Conservation (phyloP, 345 rosid species). For the Noccaea caerulescens region DNA sequence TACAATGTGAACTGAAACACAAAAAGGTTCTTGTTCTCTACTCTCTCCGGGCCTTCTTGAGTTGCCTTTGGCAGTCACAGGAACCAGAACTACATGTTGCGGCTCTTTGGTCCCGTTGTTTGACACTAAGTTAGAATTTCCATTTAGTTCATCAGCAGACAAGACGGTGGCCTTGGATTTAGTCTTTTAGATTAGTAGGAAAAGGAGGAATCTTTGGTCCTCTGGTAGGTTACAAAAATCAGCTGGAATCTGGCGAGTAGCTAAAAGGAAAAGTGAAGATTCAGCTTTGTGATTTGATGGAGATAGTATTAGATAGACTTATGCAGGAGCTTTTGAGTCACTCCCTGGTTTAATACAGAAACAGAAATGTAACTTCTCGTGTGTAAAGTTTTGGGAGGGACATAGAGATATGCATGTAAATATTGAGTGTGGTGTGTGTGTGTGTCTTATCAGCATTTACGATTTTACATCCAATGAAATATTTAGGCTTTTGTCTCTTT, state of each 20-base stretch:
- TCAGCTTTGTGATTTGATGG: slow-evolving; percentile 31
- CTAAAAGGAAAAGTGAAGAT: slow-evolving; percentile 15
- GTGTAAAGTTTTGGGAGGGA: slow-evolving; percentile 32
- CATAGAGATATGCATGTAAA: slow-evolving; percentile 16
- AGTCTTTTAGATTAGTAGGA: slow-evolving; percentile 37
- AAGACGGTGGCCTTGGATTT: slow-evolving; percentile 26
- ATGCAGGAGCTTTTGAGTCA: slow-evolving; percentile 33
- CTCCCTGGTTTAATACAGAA: slow-evolving; percentile 27
- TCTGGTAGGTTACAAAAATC: slow-evolving; percentile 23
- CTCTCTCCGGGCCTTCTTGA: slow-evolving; percentile 25
- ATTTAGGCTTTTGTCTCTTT: slow-evolving; percentile 1
- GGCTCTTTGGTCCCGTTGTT: slow-evolving; percentile 19
- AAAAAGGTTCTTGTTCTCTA: slow-evolving; percentile 24
- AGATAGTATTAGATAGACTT: slow-evolving; percentile 34
- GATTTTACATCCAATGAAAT: slow-evolving; percentile 34
- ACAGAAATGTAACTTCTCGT: slow-evolving; percentile 34
- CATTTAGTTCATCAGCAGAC: slow-evolving; percentile 26
- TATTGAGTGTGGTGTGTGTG: slow-evolving; percentile 29
- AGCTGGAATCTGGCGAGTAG: slow-evolving; percentile 13
- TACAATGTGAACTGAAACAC: slow-evolving; percentile 34
- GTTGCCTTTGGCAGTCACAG: slow-evolving; percentile 12
- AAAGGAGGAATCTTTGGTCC: slow-evolving; percentile 36
- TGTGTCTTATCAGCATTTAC: slow-evolving; percentile 15
- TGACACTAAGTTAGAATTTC: slow-evolving; percentile 25
- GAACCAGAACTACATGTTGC: slow-evolving; percentile 20